These are phyloP conservation scores for Aspergillus sp. DNA, from an alignment of 2,329 filamentous ascomycete species.

Conservation along the genomic window DNA sequence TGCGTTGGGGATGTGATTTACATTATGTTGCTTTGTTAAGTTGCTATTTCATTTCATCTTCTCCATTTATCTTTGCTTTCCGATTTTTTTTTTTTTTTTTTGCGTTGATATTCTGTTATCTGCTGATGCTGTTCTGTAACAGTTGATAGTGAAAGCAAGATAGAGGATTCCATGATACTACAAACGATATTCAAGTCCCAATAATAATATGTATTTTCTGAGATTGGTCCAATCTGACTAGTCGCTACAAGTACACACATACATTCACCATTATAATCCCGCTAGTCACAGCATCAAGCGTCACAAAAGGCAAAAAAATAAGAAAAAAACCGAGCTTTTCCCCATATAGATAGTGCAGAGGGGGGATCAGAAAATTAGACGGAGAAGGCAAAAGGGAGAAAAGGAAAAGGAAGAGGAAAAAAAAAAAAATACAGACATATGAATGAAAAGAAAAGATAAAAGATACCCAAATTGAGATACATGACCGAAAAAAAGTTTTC, in stretches of 20 bases:
- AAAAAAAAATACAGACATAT: slow-evolving; percentile 13
- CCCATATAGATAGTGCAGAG: too few species aligned
- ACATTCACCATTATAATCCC: too few species aligned
- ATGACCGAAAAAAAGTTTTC: neutral
- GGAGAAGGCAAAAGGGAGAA: neutral
- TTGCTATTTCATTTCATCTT: too few species aligned
- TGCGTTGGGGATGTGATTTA: slow-evolving; percentile 28
- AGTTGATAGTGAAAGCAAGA: neutral
- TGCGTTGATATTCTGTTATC: neutral
- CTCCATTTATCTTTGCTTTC: neutral
- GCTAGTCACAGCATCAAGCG: too few species aligned
- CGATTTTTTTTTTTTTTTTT: too few species aligned
- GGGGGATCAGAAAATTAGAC: too few species aligned
- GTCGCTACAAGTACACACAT: too few species aligned
- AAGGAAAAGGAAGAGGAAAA: slow-evolving; percentile 1
- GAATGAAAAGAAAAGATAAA: slow-evolving; percentile 30
- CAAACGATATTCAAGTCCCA: too few species aligned
- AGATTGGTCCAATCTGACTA: too few species aligned
- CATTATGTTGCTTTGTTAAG: neutral
- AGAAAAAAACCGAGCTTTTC: neutral
- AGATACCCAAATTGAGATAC: slow-evolving; percentile 19
- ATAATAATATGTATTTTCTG: too few species aligned
- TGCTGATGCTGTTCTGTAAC: neutral
- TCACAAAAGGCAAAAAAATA: slow-evolving; percentile 3
- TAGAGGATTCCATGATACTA: too few species aligned